Conservation (phyloP, 2,329 filamentous ascomycete genomes). For the Chrysoporthe austroafricana region DNA sequence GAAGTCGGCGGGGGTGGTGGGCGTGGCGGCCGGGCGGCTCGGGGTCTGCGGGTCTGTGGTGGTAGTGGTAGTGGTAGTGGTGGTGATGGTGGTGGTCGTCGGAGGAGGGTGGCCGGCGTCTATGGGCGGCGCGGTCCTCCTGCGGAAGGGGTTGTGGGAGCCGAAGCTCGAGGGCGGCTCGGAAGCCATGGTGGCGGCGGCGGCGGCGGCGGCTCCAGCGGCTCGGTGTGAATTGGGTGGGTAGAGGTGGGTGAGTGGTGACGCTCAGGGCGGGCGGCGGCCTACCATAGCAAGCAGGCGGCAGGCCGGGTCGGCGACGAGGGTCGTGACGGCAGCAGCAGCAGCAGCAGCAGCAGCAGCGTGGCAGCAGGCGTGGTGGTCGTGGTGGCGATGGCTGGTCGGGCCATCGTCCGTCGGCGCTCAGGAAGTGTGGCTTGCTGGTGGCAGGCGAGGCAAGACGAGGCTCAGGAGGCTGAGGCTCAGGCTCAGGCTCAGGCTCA, state of each 20-base stretch:
- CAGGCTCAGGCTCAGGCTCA: no score
- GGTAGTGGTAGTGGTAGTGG: conserved; percentile 31
- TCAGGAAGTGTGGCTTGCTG: background rate
- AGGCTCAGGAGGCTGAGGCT: no score
- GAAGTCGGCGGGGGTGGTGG: conserved; percentile 29
- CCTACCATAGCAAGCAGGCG: conserved; percentile 3
- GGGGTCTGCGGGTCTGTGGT: conserved; percentile 1
- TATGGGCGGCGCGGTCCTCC: conserved; percentile 38
- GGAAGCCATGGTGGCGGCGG: conserved; percentile 38
- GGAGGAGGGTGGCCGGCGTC: conserved; percentile 24
- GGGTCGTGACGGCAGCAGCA: background rate
- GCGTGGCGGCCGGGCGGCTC: background rate
- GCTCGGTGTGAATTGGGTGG: no score
- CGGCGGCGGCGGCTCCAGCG: no score
- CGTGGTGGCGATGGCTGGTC: background rate
- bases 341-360: background rate
- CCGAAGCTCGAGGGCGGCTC: conserved; percentile 38
- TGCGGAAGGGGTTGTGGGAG: conserved; percentile 59
- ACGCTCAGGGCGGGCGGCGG: background rate
- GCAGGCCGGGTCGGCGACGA: background rate
- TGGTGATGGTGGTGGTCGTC: conserved; percentile 1
- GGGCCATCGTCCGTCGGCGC: conserved; percentile 3
- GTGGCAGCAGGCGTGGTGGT: background rate
- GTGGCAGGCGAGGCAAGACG: background rate
- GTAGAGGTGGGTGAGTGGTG: conserved; percentile 9